A percentile compares a stretch with the other conserved stretches of the same genome.
phyloP scores from a whole-genome alignment of 164 flowering plant species.

The Hamamelis virginiana region DNA sequence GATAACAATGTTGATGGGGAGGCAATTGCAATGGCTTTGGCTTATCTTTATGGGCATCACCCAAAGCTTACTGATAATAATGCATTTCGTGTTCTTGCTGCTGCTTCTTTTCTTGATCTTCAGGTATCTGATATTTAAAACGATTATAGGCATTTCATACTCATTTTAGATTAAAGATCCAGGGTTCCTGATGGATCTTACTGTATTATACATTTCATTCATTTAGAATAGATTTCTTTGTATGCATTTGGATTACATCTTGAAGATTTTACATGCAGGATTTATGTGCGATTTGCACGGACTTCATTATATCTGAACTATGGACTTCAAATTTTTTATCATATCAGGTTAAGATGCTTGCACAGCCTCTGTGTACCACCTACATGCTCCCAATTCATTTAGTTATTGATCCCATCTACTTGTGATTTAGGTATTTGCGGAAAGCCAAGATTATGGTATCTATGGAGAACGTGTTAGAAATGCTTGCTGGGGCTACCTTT shows the following conservation, averaged over 20 bases:
- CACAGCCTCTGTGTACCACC: not conserved
- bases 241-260: conserved; percentile 5
- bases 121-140: conserved; percentile 50
- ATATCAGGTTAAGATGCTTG: conserved; percentile 65
- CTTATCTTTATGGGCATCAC: conserved; percentile 90
- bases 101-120: conserved; percentile 97
- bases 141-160: not conserved
- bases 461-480: conserved; percentile 97
- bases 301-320: conserved; percentile 86
- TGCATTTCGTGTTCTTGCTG: conserved; percentile 97
- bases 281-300: conserved; percentile 94
- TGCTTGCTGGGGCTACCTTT: conserved; percentile 99
- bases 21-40: conserved; percentile 83
- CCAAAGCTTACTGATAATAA: conserved; percentile 88
- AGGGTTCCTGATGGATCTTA: not conserved
- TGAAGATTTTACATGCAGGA: conserved; percentile 54
- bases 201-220: conserved; percentile 2
- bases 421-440: conserved; percentile 79
- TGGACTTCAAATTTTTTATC: conserved; percentile 95
- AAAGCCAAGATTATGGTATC: conserved; percentile 91
- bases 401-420: conserved; percentile 6
- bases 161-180: not conserved
- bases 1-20: conserved; percentile 87
- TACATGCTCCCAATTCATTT: conserved; percentile 2
- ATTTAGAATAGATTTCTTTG: not conserved